Evolutionary conservation across 2,329 filamentous ascomycete species (phyloP), one percentile per base, ranked within the genome.

Genomic region (Atkinsonella texensis): DNA sequence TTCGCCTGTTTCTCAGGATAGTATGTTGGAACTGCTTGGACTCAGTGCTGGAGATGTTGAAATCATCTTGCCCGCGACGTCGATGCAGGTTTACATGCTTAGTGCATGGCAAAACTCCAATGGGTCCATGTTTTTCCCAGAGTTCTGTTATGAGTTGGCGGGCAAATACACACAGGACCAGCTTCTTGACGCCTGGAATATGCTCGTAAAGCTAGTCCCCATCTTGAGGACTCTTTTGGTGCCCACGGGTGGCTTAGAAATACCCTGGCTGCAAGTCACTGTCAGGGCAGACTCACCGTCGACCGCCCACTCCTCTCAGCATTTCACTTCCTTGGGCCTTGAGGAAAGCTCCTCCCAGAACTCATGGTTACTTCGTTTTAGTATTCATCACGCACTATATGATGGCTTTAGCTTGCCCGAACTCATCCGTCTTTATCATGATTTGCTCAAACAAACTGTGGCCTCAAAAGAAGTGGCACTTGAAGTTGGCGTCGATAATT

Each of bases 381-480:
- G 73, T 28, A 83, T 96, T 4, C 89, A 95, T 56, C 90, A 97
- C 63, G 86, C 87, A 0, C 72, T 96, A 0, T 97, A 96, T 62
- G 91, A 96, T 63, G 89, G 84, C 6, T 75, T 94, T 54, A 93
- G 87, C 59, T 70, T 96, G 4, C 79, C 83, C 1, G 63, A 75
- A 0, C 68, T 95, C 6, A 69, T 89, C 2, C 61, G 65, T 13
- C 48, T 60, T 10, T 55, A 58, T 23, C 48, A 57, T 39, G 28
- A 57, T 12, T 15, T 56, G 17, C 42, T 48, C 10, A 13, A 17
- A 13, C 40, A 39, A 18, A 32, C 10, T 15, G 49, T 23, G 23
- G 15, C 28, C 17, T 48, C 45, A 2, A 9, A 18, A 59, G 58
- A 56, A 2, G 1, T 43, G 1, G 45, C 44, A 7, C 11, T n/a